A percentile compares a stretch with the other conserved stretches of the same genome.
These are phyloP conservation scores for Verticillium longisporum DNA, from an alignment of 2,329 filamentous ascomycete species.

Conservation along the genomic window DNA sequence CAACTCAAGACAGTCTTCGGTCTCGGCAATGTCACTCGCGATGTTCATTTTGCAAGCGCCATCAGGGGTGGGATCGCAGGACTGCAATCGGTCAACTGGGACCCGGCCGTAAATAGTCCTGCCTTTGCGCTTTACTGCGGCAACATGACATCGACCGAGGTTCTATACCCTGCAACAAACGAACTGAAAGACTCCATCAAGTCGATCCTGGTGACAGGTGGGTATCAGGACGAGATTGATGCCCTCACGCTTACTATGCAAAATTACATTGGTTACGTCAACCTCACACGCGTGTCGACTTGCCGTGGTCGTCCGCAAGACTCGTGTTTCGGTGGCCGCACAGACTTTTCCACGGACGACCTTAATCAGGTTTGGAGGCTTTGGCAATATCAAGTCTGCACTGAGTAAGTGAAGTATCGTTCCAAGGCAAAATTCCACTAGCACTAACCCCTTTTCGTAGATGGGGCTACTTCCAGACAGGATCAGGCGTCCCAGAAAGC, in stretches of 20 bases:
- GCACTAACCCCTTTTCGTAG: constrained; percentile 20
- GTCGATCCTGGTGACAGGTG: constrained; percentile 32
- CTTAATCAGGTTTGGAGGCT: constrained; percentile 22
- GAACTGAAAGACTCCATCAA: constrained; percentile 25
- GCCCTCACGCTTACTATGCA: constrained; percentile 34
- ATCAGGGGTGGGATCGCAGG: constrained; percentile 32
- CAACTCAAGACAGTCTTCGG: constrained; percentile 39
- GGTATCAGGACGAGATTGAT: constrained; percentile 25
- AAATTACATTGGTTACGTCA: constrained; percentile 45
- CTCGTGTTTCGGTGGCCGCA: constrained; percentile 22
- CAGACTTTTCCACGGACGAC: constrained; percentile 3
- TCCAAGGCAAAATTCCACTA: neutral
- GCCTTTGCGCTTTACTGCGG: constrained; percentile 41
- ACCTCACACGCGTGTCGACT: constrained; percentile 15
- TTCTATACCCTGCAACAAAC: constrained; percentile 35
- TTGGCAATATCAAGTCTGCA: constrained; percentile 50
- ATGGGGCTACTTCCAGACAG: constrained; percentile 76
- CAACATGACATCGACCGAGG: constrained; percentile 31
- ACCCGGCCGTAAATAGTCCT: constrained; percentile 34
- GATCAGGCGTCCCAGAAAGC: constrained; percentile 57
- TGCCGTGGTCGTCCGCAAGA: constrained; percentile 22
- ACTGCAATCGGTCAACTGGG: constrained; percentile 47
- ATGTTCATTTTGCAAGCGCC: constrained; percentile 41
- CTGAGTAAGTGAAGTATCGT: constrained; percentile 30
- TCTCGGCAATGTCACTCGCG: constrained; percentile 33